Evolutionary conservation across 1,139 yeast genomes (phyloP).

Genomic region (Pichia sorboxylosa): DNA sequence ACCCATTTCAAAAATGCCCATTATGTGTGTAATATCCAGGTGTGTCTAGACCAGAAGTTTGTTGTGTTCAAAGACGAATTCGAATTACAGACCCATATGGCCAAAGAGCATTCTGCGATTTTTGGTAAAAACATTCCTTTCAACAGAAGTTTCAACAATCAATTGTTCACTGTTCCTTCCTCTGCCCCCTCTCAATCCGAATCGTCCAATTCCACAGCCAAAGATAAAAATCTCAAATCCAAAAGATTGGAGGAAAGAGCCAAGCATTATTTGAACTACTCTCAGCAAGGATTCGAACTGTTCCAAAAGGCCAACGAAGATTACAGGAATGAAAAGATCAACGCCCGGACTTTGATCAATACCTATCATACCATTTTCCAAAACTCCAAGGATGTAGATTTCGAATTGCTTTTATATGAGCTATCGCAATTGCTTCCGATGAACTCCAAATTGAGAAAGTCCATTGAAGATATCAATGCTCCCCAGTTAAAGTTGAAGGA

Average conservation of each 20-base stretch:
- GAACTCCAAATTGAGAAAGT: slow-evolving; percentile 25
- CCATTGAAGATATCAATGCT: slow-evolving; percentile 19
- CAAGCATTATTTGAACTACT: slow-evolving; percentile 56
- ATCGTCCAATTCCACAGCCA: not conserved
- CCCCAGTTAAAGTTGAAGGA: slow-evolving; percentile 12
- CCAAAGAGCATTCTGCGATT: slow-evolving; percentile 64
- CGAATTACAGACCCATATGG: slow-evolving; percentile 81
- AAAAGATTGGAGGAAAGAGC: slow-evolving; percentile 77
- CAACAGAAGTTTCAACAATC: slow-evolving; percentile 44
- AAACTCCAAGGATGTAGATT: slow-evolving; percentile 32
- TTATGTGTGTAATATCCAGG: slow-evolving; percentile 65
- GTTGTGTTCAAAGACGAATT: slow-evolving; percentile 83
- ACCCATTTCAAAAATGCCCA: slow-evolving; percentile 66
- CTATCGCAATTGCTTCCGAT: slow-evolving; percentile 42
- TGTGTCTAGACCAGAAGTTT: slow-evolving; percentile 82
- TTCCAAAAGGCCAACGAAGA: slow-evolving; percentile 41
- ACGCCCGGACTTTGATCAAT: slow-evolving; percentile 37
- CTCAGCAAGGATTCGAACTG: slow-evolving; percentile 32
- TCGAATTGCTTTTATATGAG: slow-evolving; percentile 43
- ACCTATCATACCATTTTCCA: slow-evolving; percentile 47
- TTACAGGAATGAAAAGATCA: slow-evolving; percentile 34
- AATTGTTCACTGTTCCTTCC: slow-evolving; percentile 39
- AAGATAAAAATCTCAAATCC: slow-evolving; percentile 27
- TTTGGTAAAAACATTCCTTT: slow-evolving; percentile 31
- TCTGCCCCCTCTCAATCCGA: not conserved